Evolutionary conservation across 306 rosid species (phyloP).

Genomic region (Ceratonia siliqua): DNA sequence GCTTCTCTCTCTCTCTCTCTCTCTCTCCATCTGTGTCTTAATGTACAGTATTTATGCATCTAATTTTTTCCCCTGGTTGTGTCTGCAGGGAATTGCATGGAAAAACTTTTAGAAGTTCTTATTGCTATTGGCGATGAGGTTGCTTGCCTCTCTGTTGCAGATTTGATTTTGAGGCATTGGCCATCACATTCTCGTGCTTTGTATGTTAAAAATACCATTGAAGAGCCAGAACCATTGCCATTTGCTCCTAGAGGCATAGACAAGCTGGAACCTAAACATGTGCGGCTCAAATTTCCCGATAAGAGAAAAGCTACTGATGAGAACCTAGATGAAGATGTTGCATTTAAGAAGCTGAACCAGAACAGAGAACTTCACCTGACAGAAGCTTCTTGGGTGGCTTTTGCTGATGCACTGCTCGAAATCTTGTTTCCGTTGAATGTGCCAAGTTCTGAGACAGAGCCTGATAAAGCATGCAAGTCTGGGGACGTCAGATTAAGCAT

Average conservation of each 20-base stretch:
- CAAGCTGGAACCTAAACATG: slow-evolving; percentile 90
- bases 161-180: slow-evolving; percentile 96
- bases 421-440: slow-evolving; percentile 55
- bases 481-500: slow-evolving; percentile 69
- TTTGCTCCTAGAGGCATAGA: slow-evolving; percentile 97
- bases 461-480: slow-evolving; percentile 52
- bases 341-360: slow-evolving; percentile 72
- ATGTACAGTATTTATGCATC: slow-evolving; percentile 1
- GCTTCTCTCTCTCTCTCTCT: slow-evolving; percentile 22
- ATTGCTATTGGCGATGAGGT: slow-evolving; percentile 98
- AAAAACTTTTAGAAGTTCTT: slow-evolving; percentile 96
- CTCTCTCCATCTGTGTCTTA: background rate
- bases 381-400: slow-evolving; percentile 82
- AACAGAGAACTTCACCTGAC: slow-evolving; percentile 63
- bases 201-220: slow-evolving; percentile 77
- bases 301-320: slow-evolving; percentile 76
- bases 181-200: slow-evolving; percentile 96
- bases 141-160: slow-evolving; percentile 89
- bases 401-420: slow-evolving; percentile 74
- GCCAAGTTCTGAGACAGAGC: slow-evolving; percentile 41
- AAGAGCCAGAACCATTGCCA: slow-evolving; percentile 76
- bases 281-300: slow-evolving; percentile 74
- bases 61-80: background rate
- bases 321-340: slow-evolving; percentile 55
- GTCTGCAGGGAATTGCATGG: slow-evolving; percentile 97